These are phyloP conservation scores for Dissophora ornata DNA, from an alignment of 192 early-diverging fungal species.

Conservation along the genomic window DNA sequence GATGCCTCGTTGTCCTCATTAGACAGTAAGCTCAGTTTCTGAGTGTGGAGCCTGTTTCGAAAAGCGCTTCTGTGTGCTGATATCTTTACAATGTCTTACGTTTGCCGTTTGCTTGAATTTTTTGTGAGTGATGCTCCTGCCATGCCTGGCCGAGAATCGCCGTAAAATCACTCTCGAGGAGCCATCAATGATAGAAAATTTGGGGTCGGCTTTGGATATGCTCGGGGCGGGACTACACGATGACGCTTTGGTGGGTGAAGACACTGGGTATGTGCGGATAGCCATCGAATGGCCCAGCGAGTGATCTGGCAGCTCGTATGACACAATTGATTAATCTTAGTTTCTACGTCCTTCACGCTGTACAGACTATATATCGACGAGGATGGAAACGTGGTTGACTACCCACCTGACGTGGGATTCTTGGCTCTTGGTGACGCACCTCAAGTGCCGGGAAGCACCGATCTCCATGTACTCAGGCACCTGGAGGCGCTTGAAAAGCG, in stretches of 20 bases:
- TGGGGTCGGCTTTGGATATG: too few relatives aligned
- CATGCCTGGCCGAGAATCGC: too few relatives aligned
- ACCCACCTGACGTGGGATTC: constrained; percentile 12
- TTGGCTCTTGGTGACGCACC: background rate
- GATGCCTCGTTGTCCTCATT: background rate
- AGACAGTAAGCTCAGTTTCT: background rate
- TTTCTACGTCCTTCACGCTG: too few relatives aligned
- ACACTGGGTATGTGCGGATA: constrained; percentile 33
- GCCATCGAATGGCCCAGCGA: background rate
- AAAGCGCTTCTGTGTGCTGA: too few relatives aligned
- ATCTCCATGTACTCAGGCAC: background rate
- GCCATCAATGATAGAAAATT: background rate
- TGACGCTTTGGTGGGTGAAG: constrained; percentile 21
- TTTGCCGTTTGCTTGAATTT: too few relatives aligned
- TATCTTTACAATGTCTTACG: too few relatives aligned
- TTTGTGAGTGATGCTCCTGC: too few relatives aligned
- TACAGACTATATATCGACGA: constrained; percentile 34
- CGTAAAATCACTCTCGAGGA: too few relatives aligned
- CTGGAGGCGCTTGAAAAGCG: constrained; percentile 8
- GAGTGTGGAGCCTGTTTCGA: too few relatives aligned
- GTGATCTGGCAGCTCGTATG: too few relatives aligned
- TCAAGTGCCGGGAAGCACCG: too few relatives aligned
- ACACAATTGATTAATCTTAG: too few relatives aligned
- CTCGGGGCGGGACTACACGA: constrained; percentile 6
- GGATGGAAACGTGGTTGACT: constrained; percentile 31